Percentiles rank a stretch among this genome's conserved stretches.
phyloP scores from a whole-genome alignment of 2,329 filamentous ascomycete genomes.

The Pseudogymnoascus sp. region DNA sequence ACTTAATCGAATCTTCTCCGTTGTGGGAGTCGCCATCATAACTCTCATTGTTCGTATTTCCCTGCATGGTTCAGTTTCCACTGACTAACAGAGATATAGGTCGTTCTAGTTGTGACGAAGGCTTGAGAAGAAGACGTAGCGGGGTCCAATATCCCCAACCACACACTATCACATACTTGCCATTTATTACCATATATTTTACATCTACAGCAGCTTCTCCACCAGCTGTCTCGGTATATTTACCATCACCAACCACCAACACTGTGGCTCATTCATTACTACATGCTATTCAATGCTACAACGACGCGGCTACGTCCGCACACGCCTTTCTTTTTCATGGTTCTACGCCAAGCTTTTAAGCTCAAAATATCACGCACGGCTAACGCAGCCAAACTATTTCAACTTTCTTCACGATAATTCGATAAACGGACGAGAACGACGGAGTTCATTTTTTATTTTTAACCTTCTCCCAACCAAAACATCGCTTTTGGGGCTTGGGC shows the following conservation, averaged over 20 bases:
- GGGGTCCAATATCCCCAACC: not conserved
- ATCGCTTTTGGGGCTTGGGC: slow-evolving; percentile 3
- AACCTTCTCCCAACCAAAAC: slow-evolving; percentile 10
- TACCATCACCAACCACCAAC: slow-evolving; percentile 2
- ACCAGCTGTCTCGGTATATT: not conserved
- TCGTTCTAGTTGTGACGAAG: slow-evolving; percentile 3
- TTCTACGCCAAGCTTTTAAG: slow-evolving; percentile 2
- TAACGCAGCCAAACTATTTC: slow-evolving; percentile 3
- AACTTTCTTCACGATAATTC: slow-evolving; percentile 6
- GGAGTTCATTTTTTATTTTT: slow-evolving; percentile 4
- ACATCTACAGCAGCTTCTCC: not conserved
- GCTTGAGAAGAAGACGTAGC: not conserved
- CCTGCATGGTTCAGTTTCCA: not conserved
- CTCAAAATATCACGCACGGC: slow-evolving; percentile 10
- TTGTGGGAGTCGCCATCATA: slow-evolving; percentile 50
- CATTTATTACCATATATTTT: slow-evolving; percentile 7
- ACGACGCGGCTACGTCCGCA: not conserved
- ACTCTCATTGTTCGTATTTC: slow-evolving; percentile 40
- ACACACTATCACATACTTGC: slow-evolving; percentile 4
- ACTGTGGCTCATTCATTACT: not conserved
- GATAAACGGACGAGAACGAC: slow-evolving; percentile 9
- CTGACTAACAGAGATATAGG: not conserved
- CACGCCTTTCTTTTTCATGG: not conserved
- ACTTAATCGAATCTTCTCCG: slow-evolving; percentile 55
- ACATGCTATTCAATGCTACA: not conserved